Conservation (phyloP, 257 asterid genomes). For the Schizonepeta tenuifolia region DNA sequence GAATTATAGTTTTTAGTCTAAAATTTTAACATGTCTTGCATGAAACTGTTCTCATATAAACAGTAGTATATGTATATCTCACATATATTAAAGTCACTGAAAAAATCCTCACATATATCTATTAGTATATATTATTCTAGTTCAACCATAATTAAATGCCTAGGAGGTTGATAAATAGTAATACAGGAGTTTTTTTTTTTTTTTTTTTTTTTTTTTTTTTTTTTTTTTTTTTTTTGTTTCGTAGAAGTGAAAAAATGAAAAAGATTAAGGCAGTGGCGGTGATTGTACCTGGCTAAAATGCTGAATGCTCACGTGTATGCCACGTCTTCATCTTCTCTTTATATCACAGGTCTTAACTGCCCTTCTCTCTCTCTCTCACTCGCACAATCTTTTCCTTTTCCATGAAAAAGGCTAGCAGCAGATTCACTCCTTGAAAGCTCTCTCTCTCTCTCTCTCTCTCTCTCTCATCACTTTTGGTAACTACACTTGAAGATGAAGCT, state of each 20-base stretch:
- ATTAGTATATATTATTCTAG: too few relatives aligned
- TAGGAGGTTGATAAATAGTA: not conserved
- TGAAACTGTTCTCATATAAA: too few relatives aligned
- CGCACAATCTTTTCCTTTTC: conserved; percentile 49
- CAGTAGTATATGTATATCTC: not conserved
- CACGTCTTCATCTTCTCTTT: conserved; percentile 50
- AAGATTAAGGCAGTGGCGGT: conserved; percentile 24
- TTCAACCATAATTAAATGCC: not conserved
- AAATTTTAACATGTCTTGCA: too few relatives aligned
- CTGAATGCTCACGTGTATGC: conserved; percentile 54
- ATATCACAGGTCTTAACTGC: conserved; percentile 40
- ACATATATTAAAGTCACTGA: not conserved
- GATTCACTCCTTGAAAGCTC: conserved; percentile 40
- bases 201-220: too few relatives aligned
- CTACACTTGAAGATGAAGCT: conserved; percentile 48
- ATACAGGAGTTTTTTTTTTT: too few relatives aligned
- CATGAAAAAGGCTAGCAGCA: conserved; percentile 49
- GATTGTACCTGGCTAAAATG: conserved; percentile 24
- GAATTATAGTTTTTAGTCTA: too few relatives aligned
- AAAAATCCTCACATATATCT: too few relatives aligned
- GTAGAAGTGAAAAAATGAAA: not conserved
- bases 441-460: conserved; percentile 21
- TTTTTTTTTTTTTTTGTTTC: not conserved
- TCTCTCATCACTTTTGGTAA: conserved; percentile 19
- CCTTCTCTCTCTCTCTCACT: conserved; percentile 20